Base-by-base conservation (phyloP, 2,329 filamentous ascomycete species). In the Trichophyton verrucosum region DNA sequence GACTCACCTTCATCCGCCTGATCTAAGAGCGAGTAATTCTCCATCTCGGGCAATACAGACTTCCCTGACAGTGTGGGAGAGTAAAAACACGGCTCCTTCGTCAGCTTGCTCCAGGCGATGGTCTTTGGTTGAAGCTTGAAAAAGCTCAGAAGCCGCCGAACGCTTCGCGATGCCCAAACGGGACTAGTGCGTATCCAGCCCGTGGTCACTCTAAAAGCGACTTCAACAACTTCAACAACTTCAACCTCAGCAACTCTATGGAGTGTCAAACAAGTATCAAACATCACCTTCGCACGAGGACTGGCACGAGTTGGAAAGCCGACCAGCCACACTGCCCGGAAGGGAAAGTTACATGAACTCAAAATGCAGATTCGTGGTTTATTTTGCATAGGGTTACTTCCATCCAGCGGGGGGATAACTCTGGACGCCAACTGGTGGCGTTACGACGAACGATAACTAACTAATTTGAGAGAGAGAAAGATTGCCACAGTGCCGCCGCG, bases 21-120 rank as follows among this genome's bases (percentile, higher is more conserved):
- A 60, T 90, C 86, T 57, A 95, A 78, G 56, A 91, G 77, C 51
- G 82, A 80, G 78, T 86, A 91, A 2, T 71, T 75, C 59, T 77
- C 71, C 82, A 84, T 84, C 56, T 74, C 44, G 33, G 24, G 33
- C 6, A 13, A 27, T 27, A 51, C 17, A 11, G 51, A 17, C 51
- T 36, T 36, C 20, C 3, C 46, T 51, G 13, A 2, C 17, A 46
- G 44, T 20, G 47, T 53, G 6, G 13, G 13, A 30, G 24, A 13
- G 47, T 27, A 4, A 30, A 27, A 20, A 8, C 46, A 38, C 9
- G 8, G 9, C 9, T 20, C 8, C 33, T 7, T 9, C 2, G 33
- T 38, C 11, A 13, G 33, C 9, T 13, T 38, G 8, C 33, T 38
- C 33, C 9, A 3, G 9, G 33, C 33, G 33, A 38, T 13, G 9